Base-by-base conservation (phyloP, 768 basidiomycete species). In the Mycena latifolia region DNA sequence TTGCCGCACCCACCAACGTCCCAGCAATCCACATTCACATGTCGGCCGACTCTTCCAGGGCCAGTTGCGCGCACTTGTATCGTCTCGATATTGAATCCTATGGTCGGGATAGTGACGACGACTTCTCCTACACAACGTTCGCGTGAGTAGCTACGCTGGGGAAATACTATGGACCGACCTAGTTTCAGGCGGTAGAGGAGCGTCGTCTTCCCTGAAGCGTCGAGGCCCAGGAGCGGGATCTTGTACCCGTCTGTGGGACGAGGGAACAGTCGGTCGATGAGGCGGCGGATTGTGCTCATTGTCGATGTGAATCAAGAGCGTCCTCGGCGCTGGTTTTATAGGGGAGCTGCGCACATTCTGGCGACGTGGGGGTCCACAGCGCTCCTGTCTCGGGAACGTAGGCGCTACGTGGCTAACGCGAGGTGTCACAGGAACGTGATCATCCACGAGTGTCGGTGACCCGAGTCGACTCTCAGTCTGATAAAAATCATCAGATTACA, bases 81-180 rank as follows among this genome's bases (percentile, higher is more conserved):
- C 18, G 81, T 85, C 78, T 91, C 89, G 68, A 90, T 81, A 74
- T 88, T 90, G 80, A 90, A 86, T n/a, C 82, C 83, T 11, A 84
- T 77, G 5, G 79, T 82, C 9, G 83, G 78, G 29, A 82, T 80
- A 0, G 81, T 82, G 15, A 72, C 70, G 14, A 84, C 73, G 20
- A 83, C 69, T 45, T 83, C 72, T 17, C 80, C 79, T 64, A 28
- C 3, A 8, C n/a, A n/a, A 43, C 5, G 12, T 14, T 35, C 31
- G 27, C 2, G 6, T 53, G 37, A 2, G 31, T 35, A 2, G 2
- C 12, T 22, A 31, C 2, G 0, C 4, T 18, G 25, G 20, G 1
- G 20, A 37, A 8, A 10, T 29, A 35, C 2, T 0, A 24, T 24
- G 18, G 2, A 24, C 55, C 15, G 31, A 62, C 60, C 65, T 1